Conservation (phyloP, 202 grass and related monocot species). For the Carex sylvatica region DNA sequence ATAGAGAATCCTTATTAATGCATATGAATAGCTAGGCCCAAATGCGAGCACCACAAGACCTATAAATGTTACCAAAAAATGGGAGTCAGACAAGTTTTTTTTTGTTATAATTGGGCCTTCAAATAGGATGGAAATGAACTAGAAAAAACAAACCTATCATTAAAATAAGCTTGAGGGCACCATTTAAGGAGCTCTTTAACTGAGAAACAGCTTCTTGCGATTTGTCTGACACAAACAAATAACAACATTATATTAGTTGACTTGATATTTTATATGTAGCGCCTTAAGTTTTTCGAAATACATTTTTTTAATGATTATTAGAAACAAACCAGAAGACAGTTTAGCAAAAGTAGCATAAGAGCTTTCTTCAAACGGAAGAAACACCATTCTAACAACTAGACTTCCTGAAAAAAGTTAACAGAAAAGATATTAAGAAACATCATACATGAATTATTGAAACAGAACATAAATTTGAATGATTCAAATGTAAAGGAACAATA, state of each 20-base stretch:
- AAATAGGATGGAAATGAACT: neutral
- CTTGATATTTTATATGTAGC: slow-evolving; percentile 18
- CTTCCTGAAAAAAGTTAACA: slow-evolving; percentile 62
- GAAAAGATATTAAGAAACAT: slow-evolving; percentile 12
- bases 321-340: slow-evolving; percentile 76
- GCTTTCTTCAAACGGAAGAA: slow-evolving; percentile 99
- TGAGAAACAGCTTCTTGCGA: slow-evolving; percentile 47
- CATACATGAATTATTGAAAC: neutral
- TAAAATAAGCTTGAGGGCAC: slow-evolving; percentile 83
- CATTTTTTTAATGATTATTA: neutral
- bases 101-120: neutral
- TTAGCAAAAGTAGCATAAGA: slow-evolving; percentile 84
- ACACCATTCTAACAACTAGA: slow-evolving; percentile 93
- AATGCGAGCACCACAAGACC: slow-evolving; percentile 86
- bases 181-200: slow-evolving; percentile 67
- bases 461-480: slow-evolving; percentile 20
- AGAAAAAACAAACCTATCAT: slow-evolving; percentile 63
- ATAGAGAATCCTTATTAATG: slow-evolving; percentile 76
- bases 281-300: slow-evolving; percentile 13
- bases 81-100: slow-evolving; percentile 16
- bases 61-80: slow-evolving; percentile 38
- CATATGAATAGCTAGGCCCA: slow-evolving; percentile 99
- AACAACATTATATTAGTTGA: slow-evolving; percentile 27
- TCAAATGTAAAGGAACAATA: slow-evolving; percentile 4
- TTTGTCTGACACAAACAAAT: slow-evolving; percentile 47